phyloP scores from a whole-genome alignment of 1,139 yeast genomes.

The Lodderomyces margitis region DNA sequence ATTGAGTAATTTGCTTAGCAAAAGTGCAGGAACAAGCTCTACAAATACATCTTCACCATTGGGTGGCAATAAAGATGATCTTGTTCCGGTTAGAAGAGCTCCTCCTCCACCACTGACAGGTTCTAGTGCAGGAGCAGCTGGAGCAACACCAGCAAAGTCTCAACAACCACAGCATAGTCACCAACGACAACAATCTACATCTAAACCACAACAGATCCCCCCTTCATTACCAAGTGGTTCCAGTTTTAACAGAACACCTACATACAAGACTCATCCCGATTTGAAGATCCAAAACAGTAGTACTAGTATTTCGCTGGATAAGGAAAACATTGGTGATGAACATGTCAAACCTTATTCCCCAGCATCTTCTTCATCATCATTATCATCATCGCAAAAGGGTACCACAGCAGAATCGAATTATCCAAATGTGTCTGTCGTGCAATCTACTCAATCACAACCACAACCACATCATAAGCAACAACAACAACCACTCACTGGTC shows the following conservation, averaged over 20 bases:
- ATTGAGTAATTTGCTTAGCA: conserved; percentile 32
- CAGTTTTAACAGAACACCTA: conserved; percentile 1
- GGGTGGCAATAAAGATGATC: conserved; percentile 20
- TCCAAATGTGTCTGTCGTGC: conserved; percentile 18
- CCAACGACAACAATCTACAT: conserved; percentile 17
- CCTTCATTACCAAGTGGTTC: conserved; percentile 7
- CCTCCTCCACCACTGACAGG: conserved; percentile 49
- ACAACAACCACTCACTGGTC: conserved; percentile 9
- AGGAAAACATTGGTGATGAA: conserved; percentile 4
- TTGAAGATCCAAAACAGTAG: conserved; percentile 28
- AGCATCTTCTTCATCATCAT: too few relatives aligned
- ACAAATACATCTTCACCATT: neutral
- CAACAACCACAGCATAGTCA: conserved; percentile 5
- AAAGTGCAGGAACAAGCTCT: conserved; percentile 9
- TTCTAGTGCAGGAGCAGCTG: conserved; percentile 4
- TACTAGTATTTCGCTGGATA: conserved; percentile 6
- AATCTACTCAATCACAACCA: conserved; percentile 4
- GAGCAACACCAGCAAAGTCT: conserved; percentile 9
- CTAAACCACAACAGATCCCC: conserved; percentile 17
- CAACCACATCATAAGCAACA: conserved; percentile 4
- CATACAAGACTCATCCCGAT: conserved; percentile 30
- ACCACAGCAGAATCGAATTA: conserved; percentile 4
- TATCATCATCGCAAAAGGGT: too few relatives aligned
- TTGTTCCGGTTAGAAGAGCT: conserved; percentile 52
- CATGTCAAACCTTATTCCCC: neutral